These are phyloP conservation scores for Carpinus fangiana DNA, from an alignment of 306 rosid genomes.

Conservation along the genomic window DNA sequence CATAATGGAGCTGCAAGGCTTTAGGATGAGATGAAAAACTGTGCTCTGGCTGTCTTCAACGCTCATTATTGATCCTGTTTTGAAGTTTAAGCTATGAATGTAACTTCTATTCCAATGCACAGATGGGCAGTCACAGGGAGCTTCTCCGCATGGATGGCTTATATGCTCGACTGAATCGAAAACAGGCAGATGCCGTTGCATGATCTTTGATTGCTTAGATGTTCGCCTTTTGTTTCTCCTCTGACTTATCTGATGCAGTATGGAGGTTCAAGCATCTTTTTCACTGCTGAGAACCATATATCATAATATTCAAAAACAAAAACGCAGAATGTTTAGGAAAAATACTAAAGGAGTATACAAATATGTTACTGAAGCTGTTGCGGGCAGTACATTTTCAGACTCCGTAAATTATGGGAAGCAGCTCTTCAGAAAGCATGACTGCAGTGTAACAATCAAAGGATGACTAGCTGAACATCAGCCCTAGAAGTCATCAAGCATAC, in stretches of 20 bases:
- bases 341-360: slow-evolving; percentile 6
- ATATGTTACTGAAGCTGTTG: slow-evolving; percentile 20
- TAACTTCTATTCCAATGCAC: slow-evolving; percentile 22
- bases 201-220: slow-evolving; percentile 35
- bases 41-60: slow-evolving; percentile 2
- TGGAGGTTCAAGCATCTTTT: slow-evolving; percentile 32
- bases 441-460: background rate
- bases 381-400: slow-evolving; percentile 1
- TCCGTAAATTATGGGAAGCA: slow-evolving; percentile 11
- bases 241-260: slow-evolving; percentile 31
- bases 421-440: slow-evolving; percentile 12
- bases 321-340: slow-evolving; percentile 11
- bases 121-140: slow-evolving; percentile 83
- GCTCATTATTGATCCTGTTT: background rate
- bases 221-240: slow-evolving; percentile 1
- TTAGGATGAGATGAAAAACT: slow-evolving; percentile 16
- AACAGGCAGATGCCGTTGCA: slow-evolving; percentile 77
- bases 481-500: background rate
- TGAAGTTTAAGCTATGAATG: slow-evolving; percentile 15
- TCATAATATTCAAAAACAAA: slow-evolving; percentile 22
- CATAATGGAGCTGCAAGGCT: slow-evolving; percentile 21
- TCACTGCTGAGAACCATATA: slow-evolving; percentile 39
- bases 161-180: slow-evolving; percentile 74
- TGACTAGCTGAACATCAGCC: background rate
- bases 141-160: slow-evolving; percentile 74